Evolutionary conservation across 495 filamentous ascomycete species (phyloP).

Genomic region (Rostrohypoxylon terebratum): DNA sequence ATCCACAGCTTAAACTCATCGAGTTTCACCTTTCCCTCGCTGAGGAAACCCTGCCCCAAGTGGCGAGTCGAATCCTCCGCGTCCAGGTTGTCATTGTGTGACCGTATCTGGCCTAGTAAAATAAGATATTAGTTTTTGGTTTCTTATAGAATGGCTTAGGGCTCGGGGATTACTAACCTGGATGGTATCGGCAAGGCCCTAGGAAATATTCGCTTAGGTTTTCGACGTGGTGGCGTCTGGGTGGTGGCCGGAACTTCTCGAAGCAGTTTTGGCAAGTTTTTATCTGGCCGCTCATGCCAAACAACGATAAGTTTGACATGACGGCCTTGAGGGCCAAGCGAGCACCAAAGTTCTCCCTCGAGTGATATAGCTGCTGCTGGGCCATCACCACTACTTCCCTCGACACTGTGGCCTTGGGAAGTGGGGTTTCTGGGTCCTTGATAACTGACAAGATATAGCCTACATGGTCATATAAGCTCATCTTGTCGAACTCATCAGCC

Average conservation of each 20-base stretch:
- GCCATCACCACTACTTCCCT: slow-evolving; percentile 5
- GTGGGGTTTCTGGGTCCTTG: not conserved
- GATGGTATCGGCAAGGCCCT: slow-evolving; percentile 21
- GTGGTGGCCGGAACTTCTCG: not conserved
- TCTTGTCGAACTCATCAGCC: slow-evolving; percentile 18
- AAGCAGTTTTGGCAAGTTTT: slow-evolving; percentile 25
- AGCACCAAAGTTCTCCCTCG: slow-evolving; percentile 7
- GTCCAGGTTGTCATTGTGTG: not conserved
- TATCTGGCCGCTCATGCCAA: not conserved
- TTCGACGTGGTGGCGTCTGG: not conserved
- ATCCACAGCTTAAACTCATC: slow-evolving; percentile 30
- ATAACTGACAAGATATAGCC: slow-evolving; percentile 3
- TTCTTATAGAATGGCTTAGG: not conserved
- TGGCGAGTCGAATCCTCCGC: not conserved
- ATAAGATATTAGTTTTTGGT: not conserved
- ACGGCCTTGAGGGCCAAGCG: slow-evolving; percentile 1
- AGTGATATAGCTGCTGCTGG: slow-evolving; percentile 9
- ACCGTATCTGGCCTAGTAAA: slow-evolving; percentile 12
- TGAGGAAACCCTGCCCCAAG: not conserved
- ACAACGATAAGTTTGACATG: not conserved
- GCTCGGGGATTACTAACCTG: slow-evolving; percentile 11
- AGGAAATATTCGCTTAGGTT: not conserved
- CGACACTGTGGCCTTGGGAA: not conserved
- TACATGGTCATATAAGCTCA: slow-evolving; percentile 26
- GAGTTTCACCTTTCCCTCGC: not conserved